A percentile compares a stretch with the other conserved stretches of the same genome.
Conservation (phyloP, 2,329 filamentous ascomycete genomes). For the Penicillium sclerotigenum region DNA sequence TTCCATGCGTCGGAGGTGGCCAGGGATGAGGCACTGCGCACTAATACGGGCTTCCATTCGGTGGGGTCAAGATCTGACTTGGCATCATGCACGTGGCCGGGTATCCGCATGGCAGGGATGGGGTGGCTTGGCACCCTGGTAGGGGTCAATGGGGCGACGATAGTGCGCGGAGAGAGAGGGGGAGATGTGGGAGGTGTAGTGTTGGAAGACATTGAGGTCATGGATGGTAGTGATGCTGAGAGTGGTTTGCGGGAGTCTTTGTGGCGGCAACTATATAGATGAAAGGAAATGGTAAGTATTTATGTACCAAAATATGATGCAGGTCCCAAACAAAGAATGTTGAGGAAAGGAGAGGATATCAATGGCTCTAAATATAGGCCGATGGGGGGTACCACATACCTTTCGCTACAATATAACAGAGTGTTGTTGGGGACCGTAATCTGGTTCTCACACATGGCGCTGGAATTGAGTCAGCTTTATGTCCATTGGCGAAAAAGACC, state of each 20-base stretch:
- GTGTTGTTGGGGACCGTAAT: conserved; percentile 60
- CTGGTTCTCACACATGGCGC: conserved; percentile 64
- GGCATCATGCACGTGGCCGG: conserved; percentile 35
- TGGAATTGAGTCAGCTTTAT: conserved; percentile 37
- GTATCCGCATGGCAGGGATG: conserved; percentile 37
- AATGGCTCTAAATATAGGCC: not conserved
- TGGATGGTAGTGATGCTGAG: conserved; percentile 37
- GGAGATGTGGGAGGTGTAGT: conserved; percentile 35
- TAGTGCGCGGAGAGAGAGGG: conserved; percentile 36
- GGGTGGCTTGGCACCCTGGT: conserved; percentile 25
- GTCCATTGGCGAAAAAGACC: conserved; percentile 19
- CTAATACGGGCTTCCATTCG: conserved; percentile 50
- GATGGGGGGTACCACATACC: conserved; percentile 43
- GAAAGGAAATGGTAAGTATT: not conserved
- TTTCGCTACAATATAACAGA: conserved; percentile 63
- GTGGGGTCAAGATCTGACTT: conserved; percentile 49
- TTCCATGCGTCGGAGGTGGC: conserved; percentile 43
- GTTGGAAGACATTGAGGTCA: conserved; percentile 29
- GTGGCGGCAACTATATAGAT: conserved; percentile 41
- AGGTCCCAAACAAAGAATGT: conserved; percentile 3
- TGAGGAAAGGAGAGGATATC: not conserved
- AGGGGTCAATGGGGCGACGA: conserved; percentile 38
- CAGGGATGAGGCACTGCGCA: conserved; percentile 15
- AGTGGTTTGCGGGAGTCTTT: conserved; percentile 48
- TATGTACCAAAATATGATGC: not conserved